phyloP scores from a whole-genome alignment of 2,329 filamentous ascomycete genomes.

The Trichoderma atroviride region DNA sequence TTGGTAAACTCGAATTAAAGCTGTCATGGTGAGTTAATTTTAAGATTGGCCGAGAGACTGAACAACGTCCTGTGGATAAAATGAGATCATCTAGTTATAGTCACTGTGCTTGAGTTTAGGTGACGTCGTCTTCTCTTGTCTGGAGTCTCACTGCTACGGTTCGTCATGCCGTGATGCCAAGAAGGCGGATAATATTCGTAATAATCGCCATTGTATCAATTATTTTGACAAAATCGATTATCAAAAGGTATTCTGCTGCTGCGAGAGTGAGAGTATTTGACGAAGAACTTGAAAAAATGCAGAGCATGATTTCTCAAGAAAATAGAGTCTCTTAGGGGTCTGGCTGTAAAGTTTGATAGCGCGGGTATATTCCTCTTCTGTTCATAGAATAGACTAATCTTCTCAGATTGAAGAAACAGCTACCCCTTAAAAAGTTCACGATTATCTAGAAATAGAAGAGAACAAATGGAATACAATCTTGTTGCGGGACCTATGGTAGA shows the following conservation, averaged over 20 bases:
- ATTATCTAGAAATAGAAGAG: background rate
- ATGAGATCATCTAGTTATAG: no score
- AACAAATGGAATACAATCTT: background rate
- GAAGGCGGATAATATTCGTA: no score
- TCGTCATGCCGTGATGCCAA: no score
- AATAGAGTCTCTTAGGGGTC: background rate
- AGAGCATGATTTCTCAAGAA: background rate
- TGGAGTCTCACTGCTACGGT: no score
- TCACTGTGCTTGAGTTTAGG: no score
- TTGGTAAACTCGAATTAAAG: rapidly evolving
- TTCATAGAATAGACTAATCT: background rate
- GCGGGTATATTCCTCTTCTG: background rate
- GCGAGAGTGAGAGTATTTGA: background rate
- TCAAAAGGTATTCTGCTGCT: background rate
- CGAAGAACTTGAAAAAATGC: background rate
- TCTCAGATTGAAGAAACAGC: background rate
- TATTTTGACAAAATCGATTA: no score
- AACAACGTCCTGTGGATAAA: no score
- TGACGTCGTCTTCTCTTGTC: no score
- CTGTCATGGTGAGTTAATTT: background rate
- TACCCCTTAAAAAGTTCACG: background rate
- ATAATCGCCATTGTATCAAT: no score
- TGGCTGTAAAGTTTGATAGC: background rate
- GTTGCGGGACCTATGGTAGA: background rate
- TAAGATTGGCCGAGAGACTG: background rate